A percentile compares a stretch with the other conserved stretches of the same genome.
These are phyloP conservation scores for rapeseed (Brassica napus) DNA, from an alignment of 345 rosid species.

Conservation along the genomic window DNA sequence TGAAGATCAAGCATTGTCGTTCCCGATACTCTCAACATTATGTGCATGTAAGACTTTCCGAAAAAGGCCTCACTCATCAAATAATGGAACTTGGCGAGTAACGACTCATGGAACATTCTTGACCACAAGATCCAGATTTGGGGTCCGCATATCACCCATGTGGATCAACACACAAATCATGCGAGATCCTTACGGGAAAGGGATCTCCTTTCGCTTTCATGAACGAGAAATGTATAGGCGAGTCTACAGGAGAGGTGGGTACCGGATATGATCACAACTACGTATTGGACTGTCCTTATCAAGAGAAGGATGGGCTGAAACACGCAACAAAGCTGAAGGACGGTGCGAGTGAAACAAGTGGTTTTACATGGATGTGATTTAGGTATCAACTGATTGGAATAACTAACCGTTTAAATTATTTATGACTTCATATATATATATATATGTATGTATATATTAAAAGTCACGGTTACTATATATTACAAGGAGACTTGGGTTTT, in stretches of 20 bases:
- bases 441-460: no score
- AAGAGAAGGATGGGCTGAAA: slow-evolving; percentile 66
- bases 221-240: slow-evolving; percentile 63
- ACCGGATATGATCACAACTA: slow-evolving; percentile 89
- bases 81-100: slow-evolving; percentile 90
- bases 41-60: no score
- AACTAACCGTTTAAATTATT: not conserved
- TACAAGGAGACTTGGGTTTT: not conserved
- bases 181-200: slow-evolving; percentile 68
- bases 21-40: no score
- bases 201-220: slow-evolving; percentile 88
- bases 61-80: slow-evolving; percentile 26
- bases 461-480: not conserved
- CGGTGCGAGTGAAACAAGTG: slow-evolving; percentile 40
- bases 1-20: no score
- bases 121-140: slow-evolving; percentile 76
- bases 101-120: slow-evolving; percentile 66
- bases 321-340: slow-evolving; percentile 70
- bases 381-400: not conserved
- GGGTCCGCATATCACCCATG: slow-evolving; percentile 77
- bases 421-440: not conserved
- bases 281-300: slow-evolving; percentile 60
- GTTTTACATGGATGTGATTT: not conserved
- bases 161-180: slow-evolving; percentile 72
- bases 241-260: slow-evolving; percentile 70